Evolutionary conservation across 495 filamentous ascomycete genomes (phyloP), one percentile per base, ranked within the genome.

Genomic region (Talaromyces nanjingensis): DNA sequence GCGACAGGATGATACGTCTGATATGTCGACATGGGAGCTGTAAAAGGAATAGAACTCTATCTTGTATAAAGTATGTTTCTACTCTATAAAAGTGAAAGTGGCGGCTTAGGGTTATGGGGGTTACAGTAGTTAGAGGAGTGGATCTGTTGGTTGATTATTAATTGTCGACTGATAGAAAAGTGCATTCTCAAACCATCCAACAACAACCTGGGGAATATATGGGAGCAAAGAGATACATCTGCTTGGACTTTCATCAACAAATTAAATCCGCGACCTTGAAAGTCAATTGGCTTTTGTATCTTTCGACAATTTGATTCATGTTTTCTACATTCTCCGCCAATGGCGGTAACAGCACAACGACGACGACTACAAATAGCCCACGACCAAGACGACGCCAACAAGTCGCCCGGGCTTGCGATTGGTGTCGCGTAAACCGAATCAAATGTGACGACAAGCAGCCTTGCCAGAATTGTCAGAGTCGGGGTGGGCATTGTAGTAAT

Each of bases 371-470:
- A 22, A 25, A 24, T 22, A 4, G 22, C 18, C 18, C 49, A 22
- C 18, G 34, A 69, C 11, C 66, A 63, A 14, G 33, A 67, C 61
- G 65, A 22, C 67, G 77, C 22, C 75, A 79, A 64, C 75, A 79
- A 65, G 77, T 79, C 8, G 66, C 70, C 6, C 67, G 76, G 16
- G 76, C 78, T 4, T 80, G 77, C 64, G 74, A 76, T 66, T 78
- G 73, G 73, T 80, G 77, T 53, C 74, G 77, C 11, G 67, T 73
- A 9, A 72, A 78, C 47, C 73, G 76, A 14, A 70, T 76, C 52
- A 78, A 77, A 67, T 80, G 76, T 65, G 77, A 81, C 62, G 71
- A 70, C 29, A 63, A 66, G 20, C 62, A 69, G 42, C 77, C 76
- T 27, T 81, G 78, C 63, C 64, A 68, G 31, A 78, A 79, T 67